Evolutionary conservation across 495 filamentous ascomycete species (phyloP).

Genomic region (Endocarpon pusillum): DNA sequence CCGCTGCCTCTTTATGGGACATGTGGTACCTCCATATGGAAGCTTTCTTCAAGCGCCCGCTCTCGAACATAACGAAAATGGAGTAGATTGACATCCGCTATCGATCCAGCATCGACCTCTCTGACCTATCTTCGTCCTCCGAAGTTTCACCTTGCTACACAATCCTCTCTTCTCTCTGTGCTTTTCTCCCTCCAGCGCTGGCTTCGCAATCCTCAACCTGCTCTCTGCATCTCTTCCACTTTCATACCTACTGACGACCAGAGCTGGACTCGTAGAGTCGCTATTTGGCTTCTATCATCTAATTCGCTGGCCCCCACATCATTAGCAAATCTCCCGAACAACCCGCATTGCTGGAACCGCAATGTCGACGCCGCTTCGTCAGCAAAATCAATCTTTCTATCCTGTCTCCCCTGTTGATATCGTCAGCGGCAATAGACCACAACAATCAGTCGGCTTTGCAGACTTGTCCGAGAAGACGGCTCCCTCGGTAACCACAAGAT

Average conservation of each 20-base stretch:
- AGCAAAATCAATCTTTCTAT: constrained; percentile 19
- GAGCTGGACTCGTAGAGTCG: constrained; percentile 30
- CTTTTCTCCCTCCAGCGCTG: constrained; percentile 12
- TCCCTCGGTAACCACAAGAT: not conserved
- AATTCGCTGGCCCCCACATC: constrained; percentile 1
- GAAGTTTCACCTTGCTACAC: constrained; percentile 6
- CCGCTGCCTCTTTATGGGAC: no score
- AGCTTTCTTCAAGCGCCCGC: no score
- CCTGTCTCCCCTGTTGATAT: constrained; percentile 20
- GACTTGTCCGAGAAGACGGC: not conserved
- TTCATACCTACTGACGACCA: constrained; percentile 10
- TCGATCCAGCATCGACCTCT: no score
- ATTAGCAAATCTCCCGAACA: no score
- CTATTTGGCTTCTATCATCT: constrained; percentile 11
- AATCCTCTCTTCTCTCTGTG: constrained; percentile 7
- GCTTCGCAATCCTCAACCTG: constrained; percentile 15
- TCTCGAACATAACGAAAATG: no score
- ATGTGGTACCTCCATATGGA: no score
- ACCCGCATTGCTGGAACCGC: constrained; percentile 9
- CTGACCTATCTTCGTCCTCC: constrained; percentile 9
- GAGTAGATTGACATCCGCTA: no score
- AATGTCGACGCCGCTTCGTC: constrained; percentile 16
- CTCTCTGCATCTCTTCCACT: constrained; percentile 8
- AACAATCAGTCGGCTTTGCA: constrained; percentile 10
- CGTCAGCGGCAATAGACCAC: constrained; percentile 15